Percentiles rank a stretch among this genome's conserved stretches.
phyloP scores from a whole-genome alignment of 78 protist species.

The Goniomonas avonlea region DNA sequence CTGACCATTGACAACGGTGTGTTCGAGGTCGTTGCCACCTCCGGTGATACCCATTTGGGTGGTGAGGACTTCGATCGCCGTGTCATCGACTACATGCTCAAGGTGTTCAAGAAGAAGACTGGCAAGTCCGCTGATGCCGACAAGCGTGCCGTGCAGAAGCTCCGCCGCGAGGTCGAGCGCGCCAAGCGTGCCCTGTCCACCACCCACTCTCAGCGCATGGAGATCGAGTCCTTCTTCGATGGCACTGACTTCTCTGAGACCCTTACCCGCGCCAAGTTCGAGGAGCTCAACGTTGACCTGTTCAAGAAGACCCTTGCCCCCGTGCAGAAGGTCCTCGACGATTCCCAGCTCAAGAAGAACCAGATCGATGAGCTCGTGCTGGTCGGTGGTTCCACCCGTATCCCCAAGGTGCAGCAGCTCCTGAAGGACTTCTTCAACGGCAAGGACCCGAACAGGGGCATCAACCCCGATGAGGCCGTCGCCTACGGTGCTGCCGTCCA shows the following conservation, averaged over 20 bases:
- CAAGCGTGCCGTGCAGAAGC: slow-evolving; percentile 79
- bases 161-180: slow-evolving; percentile 87
- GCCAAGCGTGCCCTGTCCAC: slow-evolving; percentile 90
- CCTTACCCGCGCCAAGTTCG: slow-evolving; percentile 97
- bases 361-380: slow-evolving; percentile 91
- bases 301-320: slow-evolving; percentile 88
- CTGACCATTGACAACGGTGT: slow-evolving; percentile 91
- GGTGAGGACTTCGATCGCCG: slow-evolving; percentile 97
- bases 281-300: slow-evolving; percentile 92
- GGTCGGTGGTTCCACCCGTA: slow-evolving; percentile 98
- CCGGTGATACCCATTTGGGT: slow-evolving; percentile 98
- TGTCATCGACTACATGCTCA: slow-evolving; percentile 77
- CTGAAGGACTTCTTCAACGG: slow-evolving; percentile 94
- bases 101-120: slow-evolving; percentile 72
- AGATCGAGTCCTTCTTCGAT: slow-evolving; percentile 87
- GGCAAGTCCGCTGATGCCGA: slow-evolving; percentile 67
- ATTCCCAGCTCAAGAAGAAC: slow-evolving; percentile 70
- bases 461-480: slow-evolving; percentile 99
- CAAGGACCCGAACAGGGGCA: slow-evolving; percentile 90
- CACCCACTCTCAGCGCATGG: slow-evolving; percentile 53
- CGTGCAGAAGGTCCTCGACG: slow-evolving; percentile 81
- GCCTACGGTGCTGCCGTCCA: slow-evolving; percentile 98
- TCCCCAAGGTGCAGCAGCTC: slow-evolving; percentile 90
- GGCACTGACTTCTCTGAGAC: slow-evolving; percentile 91
- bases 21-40: slow-evolving; percentile 97